Evolutionary conservation across 805 yeast species (phyloP), one percentile per base, ranked within the genome.

Genomic region (Wickerhamomyces silvicola): DNA sequence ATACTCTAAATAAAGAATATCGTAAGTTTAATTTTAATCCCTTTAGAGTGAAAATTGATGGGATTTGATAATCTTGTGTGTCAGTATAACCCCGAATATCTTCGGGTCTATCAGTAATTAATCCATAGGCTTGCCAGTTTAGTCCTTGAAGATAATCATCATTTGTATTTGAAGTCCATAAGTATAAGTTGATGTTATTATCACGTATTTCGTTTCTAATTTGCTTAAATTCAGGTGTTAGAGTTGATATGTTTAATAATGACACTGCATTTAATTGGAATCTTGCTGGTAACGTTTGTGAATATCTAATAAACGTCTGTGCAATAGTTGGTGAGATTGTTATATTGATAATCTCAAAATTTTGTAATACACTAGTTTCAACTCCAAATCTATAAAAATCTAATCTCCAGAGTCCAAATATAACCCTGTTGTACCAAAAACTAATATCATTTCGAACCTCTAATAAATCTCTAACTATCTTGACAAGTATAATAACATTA

Each of bases 231-330:
- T 38, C 63, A 41, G 33, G 43, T 4, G 58, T 64, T 74, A 70
- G 64, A 50, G 72, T 67, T 47, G 67, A 62, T 48, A 66, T 47
- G 62, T 57, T 31, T 22, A 61, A 50, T 10, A 62, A 32, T 10
- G 86, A 78, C 25, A 79, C 70, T 20, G 78, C 82, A 18, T 65
- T 62, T 32, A 78, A 63, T 53, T 72, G 75, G 45, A 63, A 64
- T 44, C 57, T 44, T 7, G 64, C 57, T 24, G 56, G 44, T 12
- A 64, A 41, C 27, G 57, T 41, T 26, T 54, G 41, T 18, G 69
- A 60, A 27, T 68, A 69, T 29, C 53, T 38, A 13, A 62, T 43
- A 14, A 62, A 57, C 5, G 37, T 35, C 12, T 43, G 36, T 8
- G 67, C 60, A 20, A 54, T 42, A 5, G 54, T 50, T 17, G 62